Base-by-base conservation (phyloP, 2,329 filamentous ascomycete genomes). In the Fusarium brachygibbosum region DNA sequence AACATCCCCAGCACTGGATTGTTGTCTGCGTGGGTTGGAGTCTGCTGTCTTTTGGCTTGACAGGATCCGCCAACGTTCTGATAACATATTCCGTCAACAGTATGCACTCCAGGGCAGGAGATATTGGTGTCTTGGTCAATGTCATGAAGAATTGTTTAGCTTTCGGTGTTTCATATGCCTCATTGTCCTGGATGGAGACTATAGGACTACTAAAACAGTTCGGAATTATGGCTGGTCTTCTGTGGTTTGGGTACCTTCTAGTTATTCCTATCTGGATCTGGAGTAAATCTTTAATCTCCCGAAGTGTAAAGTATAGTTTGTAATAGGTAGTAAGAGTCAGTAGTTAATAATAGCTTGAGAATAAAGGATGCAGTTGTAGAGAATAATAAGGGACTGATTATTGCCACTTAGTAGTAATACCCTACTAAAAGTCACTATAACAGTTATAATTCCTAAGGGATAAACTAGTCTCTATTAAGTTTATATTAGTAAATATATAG, bases 71-170 rank as follows among this genome's bases (percentile, higher is more conserved):
- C 2, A 60, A 60, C 2, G 38, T 61, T 3, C 25, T 61, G 3
- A 23, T 61, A 5, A 61, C 58, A 6, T 61, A 61, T 19, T 61
- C 58, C 1, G 55, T 51, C 6, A 51, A 28, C 6, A 61, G 35
- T 10, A 61, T 61, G 25, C 55, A 19, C 3, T 42, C 55, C 0
- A n/a, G 44, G 21, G 54, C 55, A 31, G 58, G 55, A n/a, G 58
- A 61, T 8, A 61, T 61, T 5, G 55, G 58, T 3, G 58, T 60
- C 3, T 19, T 61, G 16, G 58, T 61, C 2, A 60, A 61, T 14
- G 37, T 44, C 12, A 61, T 60, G 58, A 60, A 61, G 16, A 61
- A 60, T 9, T 60, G 44, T 5, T 4, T 61, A 2, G 58, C 44
- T 2, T 61, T 61, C n/a, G 42, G 44, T 32, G 55, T 61, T 34